Conservation (phyloP, 192 early-diverging fungal species). For the Backusella circina region DNA sequence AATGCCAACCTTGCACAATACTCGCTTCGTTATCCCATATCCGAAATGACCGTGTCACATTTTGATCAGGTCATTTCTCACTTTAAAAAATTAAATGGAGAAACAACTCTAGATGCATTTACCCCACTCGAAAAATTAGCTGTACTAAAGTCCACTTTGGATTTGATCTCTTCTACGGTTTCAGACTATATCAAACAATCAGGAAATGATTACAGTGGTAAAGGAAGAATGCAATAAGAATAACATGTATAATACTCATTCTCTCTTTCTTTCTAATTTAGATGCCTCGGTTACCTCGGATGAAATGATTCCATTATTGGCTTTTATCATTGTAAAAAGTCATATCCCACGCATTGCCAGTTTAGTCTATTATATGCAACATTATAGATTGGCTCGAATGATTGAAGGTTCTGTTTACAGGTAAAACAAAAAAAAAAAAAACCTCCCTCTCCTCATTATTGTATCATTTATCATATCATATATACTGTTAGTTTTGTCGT, state of each 20-base stretch:
- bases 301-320: constrained; percentile 51
- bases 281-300: constrained; percentile 48
- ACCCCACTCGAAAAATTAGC: constrained; percentile 51
- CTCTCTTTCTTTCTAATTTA: not conserved
- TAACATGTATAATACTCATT: not conserved
- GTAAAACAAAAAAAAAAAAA: constrained; percentile 18
- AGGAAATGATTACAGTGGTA: constrained; percentile 4
- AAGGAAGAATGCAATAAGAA: not conserved
- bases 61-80: constrained; percentile 32
- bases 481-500: constrained; percentile 54
- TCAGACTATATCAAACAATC: constrained; percentile 35
- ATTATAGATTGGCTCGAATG: constrained; percentile 42
- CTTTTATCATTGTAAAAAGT: constrained; percentile 45
- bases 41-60: constrained; percentile 32
- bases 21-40: constrained; percentile 34
- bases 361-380: constrained; percentile 46
- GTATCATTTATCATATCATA: too few species aligned
- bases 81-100: constrained; percentile 16
- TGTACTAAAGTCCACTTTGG: constrained; percentile 42
- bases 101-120: constrained; percentile 17
- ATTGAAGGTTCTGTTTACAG: constrained; percentile 39
- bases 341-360: constrained; percentile 42
- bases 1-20: constrained; percentile 34
- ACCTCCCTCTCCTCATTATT: too few species aligned
- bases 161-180: constrained; percentile 40